These are phyloP conservation scores for Fomitiporia mediterranea DNA, from an alignment of 1,284 basidiomycete species.

Conservation along the genomic window DNA sequence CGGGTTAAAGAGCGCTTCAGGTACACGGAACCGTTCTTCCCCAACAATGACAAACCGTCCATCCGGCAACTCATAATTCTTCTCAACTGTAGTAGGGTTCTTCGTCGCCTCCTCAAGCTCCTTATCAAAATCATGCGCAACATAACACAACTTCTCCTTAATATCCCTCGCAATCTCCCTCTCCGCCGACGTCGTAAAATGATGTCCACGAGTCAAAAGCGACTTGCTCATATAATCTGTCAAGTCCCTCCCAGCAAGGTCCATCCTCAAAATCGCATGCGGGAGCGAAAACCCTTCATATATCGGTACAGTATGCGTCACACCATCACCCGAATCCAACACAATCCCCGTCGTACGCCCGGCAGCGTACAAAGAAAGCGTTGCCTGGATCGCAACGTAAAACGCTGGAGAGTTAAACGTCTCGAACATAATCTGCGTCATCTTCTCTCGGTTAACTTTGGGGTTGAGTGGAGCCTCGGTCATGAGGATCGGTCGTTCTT, in stretches of 20 bases:
- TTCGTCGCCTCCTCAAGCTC: slow-evolving; percentile 92
- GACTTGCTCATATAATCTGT: slow-evolving; percentile 93
- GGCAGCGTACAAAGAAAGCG: slow-evolving; percentile 88
- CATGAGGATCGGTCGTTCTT: slow-evolving; percentile 92
- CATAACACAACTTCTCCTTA: slow-evolving; percentile 71
- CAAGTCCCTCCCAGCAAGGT: slow-evolving; percentile 93
- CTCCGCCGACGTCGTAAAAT: slow-evolving; percentile 93
- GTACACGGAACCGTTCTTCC: slow-evolving; percentile 97
- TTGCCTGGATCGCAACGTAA: slow-evolving; percentile 93
- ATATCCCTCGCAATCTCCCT: slow-evolving; percentile 70
- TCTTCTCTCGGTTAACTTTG: slow-evolving; percentile 94
- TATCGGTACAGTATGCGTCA: slow-evolving; percentile 98
- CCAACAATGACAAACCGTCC: slow-evolving; percentile 97
- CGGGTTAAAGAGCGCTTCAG: slow-evolving; percentile 97
- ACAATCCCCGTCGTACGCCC: slow-evolving; percentile 95
- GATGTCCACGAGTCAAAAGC: slow-evolving; percentile 91
- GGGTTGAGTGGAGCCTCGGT: slow-evolving; percentile 92
- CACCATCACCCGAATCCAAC: slow-evolving; percentile 97
- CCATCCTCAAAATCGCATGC: slow-evolving; percentile 92
- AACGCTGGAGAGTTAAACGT: slow-evolving; percentile 94
- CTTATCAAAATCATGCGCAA: slow-evolving; percentile 66
- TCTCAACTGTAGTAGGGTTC: slow-evolving; percentile 89
- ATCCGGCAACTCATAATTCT: slow-evolving; percentile 95
- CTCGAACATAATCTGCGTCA: slow-evolving; percentile 98
- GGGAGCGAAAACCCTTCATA: slow-evolving; percentile 97